These are phyloP conservation scores for Fusarium austroafricanum DNA, from an alignment of 2,329 filamentous ascomycete species.

Conservation along the genomic window DNA sequence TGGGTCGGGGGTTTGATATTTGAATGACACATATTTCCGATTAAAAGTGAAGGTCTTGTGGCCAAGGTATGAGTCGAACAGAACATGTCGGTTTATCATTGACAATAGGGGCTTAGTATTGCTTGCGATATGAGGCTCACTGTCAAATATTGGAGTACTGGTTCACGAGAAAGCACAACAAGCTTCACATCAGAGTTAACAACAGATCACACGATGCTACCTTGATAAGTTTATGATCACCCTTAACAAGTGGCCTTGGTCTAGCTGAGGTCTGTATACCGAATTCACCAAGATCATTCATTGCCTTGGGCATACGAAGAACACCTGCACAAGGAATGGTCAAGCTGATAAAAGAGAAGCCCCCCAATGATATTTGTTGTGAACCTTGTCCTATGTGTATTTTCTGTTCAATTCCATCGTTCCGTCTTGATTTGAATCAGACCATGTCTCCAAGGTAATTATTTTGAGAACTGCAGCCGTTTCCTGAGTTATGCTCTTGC, in stretches of 20 bases:
- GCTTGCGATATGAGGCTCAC: background rate
- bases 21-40: background rate
- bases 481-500: background rate
- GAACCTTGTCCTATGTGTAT: background rate
- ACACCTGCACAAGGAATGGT: background rate
- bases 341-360: too few relatives aligned
- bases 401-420: background rate
- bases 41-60: conserved; percentile 12
- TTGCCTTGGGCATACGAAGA: background rate
- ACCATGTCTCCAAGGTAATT: background rate
- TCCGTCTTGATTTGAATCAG: background rate
- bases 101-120: background rate
- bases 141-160: background rate
- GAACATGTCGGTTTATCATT: background rate
- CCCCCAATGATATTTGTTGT: background rate
- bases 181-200: too few relatives aligned
- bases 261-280: background rate
- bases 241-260: too few relatives aligned
- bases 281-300: background rate
- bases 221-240: too few relatives aligned
- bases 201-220: too few relatives aligned
- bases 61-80: background rate
- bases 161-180: too few relatives aligned
- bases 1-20: conserved; percentile 1
- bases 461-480: background rate